phyloP scores from a whole-genome alignment of 345 rosid genomes.

The Noccaea caerulescens region DNA sequence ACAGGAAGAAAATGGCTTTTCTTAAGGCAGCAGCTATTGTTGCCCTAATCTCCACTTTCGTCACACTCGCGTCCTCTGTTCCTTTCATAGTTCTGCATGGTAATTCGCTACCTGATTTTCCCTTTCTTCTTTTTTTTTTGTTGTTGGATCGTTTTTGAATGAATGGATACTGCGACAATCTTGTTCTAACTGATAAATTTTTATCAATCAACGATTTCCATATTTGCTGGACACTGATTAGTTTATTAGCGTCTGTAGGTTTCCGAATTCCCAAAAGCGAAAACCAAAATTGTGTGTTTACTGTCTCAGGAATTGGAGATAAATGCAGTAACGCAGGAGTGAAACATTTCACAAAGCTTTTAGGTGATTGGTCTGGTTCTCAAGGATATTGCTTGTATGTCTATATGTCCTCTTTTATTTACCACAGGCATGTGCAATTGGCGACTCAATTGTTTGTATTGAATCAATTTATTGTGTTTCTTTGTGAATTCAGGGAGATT shows the following conservation, averaged over 20 bases:
- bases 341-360: conserved; percentile 59
- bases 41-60: conserved; percentile 31
- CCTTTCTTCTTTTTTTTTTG: background rate
- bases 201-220: background rate
- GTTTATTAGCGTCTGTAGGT: conserved; percentile 3
- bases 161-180: background rate
- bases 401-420: conserved; percentile 1
- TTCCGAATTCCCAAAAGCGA: conserved; percentile 3
- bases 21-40: conserved; percentile 6
- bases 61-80: conserved; percentile 50
- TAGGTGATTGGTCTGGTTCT: conserved; percentile 76
- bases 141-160: background rate
- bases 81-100: conserved; percentile 87
- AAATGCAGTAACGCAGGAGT: conserved; percentile 67
- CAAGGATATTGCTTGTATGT: conserved; percentile 90
- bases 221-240: conserved; percentile 8
- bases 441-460: conserved; percentile 1
- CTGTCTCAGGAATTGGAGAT: conserved; percentile 69
- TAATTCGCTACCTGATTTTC: conserved; percentile 30
- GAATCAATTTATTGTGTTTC: background rate
- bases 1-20: conserved; percentile 31
- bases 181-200: background rate
- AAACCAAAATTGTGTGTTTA: background rate
- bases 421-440: background rate
- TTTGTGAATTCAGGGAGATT: conserved; percentile 59